Conservation (phyloP, 441 rosid species). For the Syzygium syzygioides region DNA sequence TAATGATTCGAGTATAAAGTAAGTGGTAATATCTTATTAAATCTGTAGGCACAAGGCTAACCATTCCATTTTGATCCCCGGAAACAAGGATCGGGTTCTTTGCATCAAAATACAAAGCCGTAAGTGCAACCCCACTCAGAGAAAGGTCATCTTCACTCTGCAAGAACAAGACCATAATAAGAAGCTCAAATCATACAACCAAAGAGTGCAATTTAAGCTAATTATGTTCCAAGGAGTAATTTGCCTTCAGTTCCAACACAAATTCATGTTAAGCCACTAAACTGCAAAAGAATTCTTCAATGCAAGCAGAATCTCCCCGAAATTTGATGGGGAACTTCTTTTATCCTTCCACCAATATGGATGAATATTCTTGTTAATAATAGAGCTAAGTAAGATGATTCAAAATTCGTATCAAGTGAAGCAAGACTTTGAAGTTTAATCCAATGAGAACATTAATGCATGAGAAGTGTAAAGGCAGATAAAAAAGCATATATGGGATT, state of each 20-base stretch:
- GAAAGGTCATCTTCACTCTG: constrained; percentile 78
- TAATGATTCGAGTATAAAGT: not conserved
- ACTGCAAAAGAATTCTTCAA: not conserved
- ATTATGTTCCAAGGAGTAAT: not conserved
- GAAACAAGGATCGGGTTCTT: constrained; percentile 54
- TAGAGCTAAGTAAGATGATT: not conserved
- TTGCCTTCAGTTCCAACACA: not conserved
- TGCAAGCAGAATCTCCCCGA: not conserved
- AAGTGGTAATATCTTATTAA: not conserved
- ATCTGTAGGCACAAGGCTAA: constrained; percentile 15
- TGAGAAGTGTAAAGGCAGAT: not conserved
- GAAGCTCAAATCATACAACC: not conserved
- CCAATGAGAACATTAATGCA: not conserved
- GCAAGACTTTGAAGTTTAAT: not conserved
- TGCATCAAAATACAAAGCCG: constrained; percentile 57
- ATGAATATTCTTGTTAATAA: not conserved
- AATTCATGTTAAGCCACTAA: not conserved
- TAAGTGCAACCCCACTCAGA: constrained; percentile 59
- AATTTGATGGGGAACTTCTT: not conserved
- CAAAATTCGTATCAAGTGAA: not conserved
- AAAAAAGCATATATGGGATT: not conserved
- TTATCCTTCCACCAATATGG: not conserved
- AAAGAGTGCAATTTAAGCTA: not conserved
- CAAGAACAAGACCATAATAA: constrained; percentile 4
- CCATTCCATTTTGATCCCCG: constrained; percentile 87